Base-by-base conservation (phyloP, 805 yeast species). In the Scheffersomyces lignosus region DNA sequence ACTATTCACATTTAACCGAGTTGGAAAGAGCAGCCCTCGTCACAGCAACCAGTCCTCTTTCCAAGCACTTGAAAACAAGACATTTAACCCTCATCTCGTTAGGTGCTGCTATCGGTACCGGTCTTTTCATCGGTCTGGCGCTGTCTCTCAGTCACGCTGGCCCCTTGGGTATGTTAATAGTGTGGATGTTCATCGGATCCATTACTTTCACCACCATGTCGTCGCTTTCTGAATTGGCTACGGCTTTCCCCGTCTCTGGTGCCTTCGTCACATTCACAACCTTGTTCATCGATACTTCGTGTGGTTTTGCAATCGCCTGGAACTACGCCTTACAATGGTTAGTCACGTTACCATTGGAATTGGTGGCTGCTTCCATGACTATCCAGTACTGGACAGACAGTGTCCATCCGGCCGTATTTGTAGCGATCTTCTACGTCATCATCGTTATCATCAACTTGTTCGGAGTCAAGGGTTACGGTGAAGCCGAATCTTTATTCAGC, bases 391-490 rank as follows among this genome's bases (percentile, higher is more conserved):
- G 70, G 70, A 49, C 54, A 34, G 37, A 44, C 4, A 33, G 45
- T 4, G 54, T 62, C 6, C 58, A 73, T 49, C 63, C 81, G 3
- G 83, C 77, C 31, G 78, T 77, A 5, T 81, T 73, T 58, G 79
- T 78, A 24, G 70, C 74, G 2, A 70, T 80, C 25, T 80, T 81
- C 48, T 81, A 70, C 49, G 66, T 64, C 3, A 49, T 77, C 20
- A 71, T 81, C 41, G 54, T 77, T 22, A 41, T 58, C 27, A 74
- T 80, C 41, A 80, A 81, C 56, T 58, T 80, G 37, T 73, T 78
- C 37, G 86, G 87, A 48, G 81, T 79, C 25, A 69, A 64, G 48
- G 85, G 85, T 40, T 81, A 80, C 50, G 87, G 86, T 58, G 87
- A 81, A 59, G 79, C 80, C 23, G 87, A 81, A 58, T 79, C 75